Evolutionary conservation across 768 basidiomycete species (phyloP), one percentile per base, ranked within the genome.

Genomic region (Psilocybe azurescens): DNA sequence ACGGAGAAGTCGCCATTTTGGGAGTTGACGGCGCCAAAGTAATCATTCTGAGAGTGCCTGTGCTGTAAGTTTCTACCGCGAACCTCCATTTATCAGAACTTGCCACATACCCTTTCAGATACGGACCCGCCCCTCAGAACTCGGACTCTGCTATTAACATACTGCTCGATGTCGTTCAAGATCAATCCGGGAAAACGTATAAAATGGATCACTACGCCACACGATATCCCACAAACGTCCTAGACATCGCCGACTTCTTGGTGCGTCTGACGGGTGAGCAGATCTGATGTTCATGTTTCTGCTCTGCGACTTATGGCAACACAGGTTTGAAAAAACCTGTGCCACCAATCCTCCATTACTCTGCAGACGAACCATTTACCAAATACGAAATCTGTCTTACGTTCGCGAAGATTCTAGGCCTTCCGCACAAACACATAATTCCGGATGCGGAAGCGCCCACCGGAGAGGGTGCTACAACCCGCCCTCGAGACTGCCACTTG

Each of bases 151-250:
- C 97, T 0, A 83, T 99, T 64, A 99, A 98, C 72, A 81, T 94
- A 57, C 82, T 99, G 5, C 74, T 95, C 30, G 95, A 97, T 72
- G 81, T 97, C 36, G 93, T 97, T 0, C 80, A 86, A 62, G 93
- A 96, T 70, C 92, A 91, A 67, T 91, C 90, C 5, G 93, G 92
- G 2, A 95, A 95, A 77, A 79, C 77, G 38, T 95, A 95, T 79
- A 94, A 89, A 74, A 98, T 98, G 97, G 97, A 99, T 72, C 90
- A 97, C 73, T 97, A 89, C 72, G 95, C 94, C 28, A 93, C 90
- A 16, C 85, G 97, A 30, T 97, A 91, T 76, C 97, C 97, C 0
- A 99, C 97, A 28, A 95, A 95, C 69, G 89, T 94, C 10, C 69
- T 89, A 33, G 96, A 98, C 70, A 90, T 98, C 57, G 95, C 91